phyloP scores from a whole-genome alignment of 2,329 filamentous ascomycete species.

The Exophiala sp. region DNA sequence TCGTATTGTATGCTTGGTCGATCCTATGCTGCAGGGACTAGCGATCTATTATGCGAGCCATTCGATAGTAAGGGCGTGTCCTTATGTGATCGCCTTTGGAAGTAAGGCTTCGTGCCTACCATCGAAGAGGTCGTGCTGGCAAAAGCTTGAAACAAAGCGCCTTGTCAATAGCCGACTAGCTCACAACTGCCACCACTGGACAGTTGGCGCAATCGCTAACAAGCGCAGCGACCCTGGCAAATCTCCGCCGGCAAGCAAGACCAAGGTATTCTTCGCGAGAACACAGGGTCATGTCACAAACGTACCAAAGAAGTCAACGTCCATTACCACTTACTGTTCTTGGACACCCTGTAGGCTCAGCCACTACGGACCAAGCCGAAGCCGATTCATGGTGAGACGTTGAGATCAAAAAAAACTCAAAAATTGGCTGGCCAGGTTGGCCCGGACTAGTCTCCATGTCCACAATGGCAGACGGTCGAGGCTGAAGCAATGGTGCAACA shows the following conservation, averaged over 20 bases:
- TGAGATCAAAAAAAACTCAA: neutral
- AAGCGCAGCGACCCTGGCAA: conserved; percentile 19
- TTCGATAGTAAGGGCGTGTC: neutral
- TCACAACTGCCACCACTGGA: neutral
- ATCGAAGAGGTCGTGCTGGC: neutral
- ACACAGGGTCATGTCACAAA: conserved; percentile 9
- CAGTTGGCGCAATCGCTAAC: conserved; percentile 17
- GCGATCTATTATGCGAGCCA: conserved; percentile 14
- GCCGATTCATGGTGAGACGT: conserved; percentile 18
- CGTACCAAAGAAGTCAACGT: conserved; percentile 10
- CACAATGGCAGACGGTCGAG: conserved; percentile 6
- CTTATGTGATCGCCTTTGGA: neutral
- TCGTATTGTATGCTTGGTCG: conserved; percentile 19
- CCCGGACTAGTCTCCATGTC: neutral
- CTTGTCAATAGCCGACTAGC: neutral
- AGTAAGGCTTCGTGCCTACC: neutral
- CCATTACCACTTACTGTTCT: conserved; percentile 14
- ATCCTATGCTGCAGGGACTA: conserved; percentile 28
- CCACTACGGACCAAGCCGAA: conserved; percentile 12
- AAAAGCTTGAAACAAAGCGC: conserved; percentile 16
- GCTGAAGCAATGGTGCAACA: conserved; percentile 24
- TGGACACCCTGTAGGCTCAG: conserved; percentile 5
- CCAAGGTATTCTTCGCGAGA: neutral
- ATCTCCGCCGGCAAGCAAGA: conserved; percentile 14
- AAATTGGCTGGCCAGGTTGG: neutral